Base-by-base conservation (phyloP, 2,329 filamentous ascomycete genomes). In the Ustulina deusta region DNA sequence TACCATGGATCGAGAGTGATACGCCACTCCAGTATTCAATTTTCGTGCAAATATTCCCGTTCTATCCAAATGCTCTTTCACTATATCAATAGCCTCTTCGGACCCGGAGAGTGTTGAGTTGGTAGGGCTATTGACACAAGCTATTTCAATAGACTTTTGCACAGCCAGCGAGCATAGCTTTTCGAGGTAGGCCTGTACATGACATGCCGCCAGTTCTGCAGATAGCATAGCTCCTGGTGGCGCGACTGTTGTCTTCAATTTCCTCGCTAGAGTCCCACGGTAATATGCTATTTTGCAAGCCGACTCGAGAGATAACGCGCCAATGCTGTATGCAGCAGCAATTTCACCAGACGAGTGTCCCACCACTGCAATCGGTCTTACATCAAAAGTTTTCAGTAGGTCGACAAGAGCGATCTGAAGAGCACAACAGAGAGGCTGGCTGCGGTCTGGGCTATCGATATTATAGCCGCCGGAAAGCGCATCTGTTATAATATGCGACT, bases 291-390 rank as follows among this genome's bases (percentile, higher is more conserved):
- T 1, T 10, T 27, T 60, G 7, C 60, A 63, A 0, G 65, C 65
- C 1, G 60, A 63, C 9, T 56, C 48, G 36, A 27, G 17, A 2
- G 49, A 57, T 1, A 65, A 13, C 1, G 25, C 34, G 0, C 63
- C 63, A 4, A 17, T 9, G 10, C 40, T 36, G 20, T 65, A 66
- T 9, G 46, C 64, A 3, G 64, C 64, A 1, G 60, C 64, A 25
- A 66, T 66, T 32, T 66, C 64, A 1, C 64, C 64, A 1, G 46
- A 55, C 1, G 64, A 66, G 27, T 66, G 64, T 4, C 64, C 64
- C 3, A 59, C 2, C 0, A 55, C 64, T 1, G 54, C 64, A 3
- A 6, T 11, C 13, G 68, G 69, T 7, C 25, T n/a, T 0, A 63
- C 10, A 3, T n/a, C 29, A 5, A 63, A 63, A 13, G 36, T 38